phyloP scores from a whole-genome alignment of 306 rosid genomes.

The Malus sieversii region DNA sequence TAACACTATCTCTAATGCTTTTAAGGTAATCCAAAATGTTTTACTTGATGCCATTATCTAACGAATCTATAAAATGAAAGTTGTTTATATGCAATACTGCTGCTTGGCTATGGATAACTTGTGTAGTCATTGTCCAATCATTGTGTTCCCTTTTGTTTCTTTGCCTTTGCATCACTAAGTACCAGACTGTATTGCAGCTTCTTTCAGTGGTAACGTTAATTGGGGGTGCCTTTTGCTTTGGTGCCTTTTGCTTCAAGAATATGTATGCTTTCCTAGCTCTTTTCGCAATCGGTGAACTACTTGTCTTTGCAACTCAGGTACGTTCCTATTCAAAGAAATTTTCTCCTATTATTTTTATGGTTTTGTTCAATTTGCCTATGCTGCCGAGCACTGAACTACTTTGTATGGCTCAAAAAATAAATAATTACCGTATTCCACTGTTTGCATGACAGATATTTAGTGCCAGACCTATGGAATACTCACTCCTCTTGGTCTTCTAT shows the following conservation, averaged over 20 bases:
- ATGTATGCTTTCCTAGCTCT: conserved; percentile 67
- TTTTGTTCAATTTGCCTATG: conserved; percentile 4
- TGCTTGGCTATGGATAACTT: not conserved
- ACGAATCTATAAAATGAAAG: not conserved
- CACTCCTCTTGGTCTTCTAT: not conserved
- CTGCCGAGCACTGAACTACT: not conserved
- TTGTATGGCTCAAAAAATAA: not conserved
- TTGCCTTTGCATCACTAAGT: not conserved
- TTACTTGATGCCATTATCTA: conserved; percentile 2
- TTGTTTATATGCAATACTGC: not conserved
- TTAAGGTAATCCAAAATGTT: conserved; percentile 46
- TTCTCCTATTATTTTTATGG: conserved; percentile 2
- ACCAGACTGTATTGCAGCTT: conserved; percentile 40
- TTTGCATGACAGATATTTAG: not conserved
- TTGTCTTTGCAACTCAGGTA: conserved; percentile 85
- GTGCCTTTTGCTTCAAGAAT: conserved; percentile 62
- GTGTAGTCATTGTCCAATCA: not conserved
- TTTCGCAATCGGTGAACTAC: conserved; percentile 66
- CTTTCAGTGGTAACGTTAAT: conserved; percentile 52
- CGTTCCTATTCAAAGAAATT: not conserved
- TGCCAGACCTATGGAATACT: not conserved
- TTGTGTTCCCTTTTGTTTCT: not conserved
- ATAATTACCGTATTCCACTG: not conserved
- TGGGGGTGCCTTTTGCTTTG: conserved; percentile 62
- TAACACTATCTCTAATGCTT: conserved; percentile 71